phyloP scores from a whole-genome alignment of 2,329 filamentous ascomycete genomes.

The Tolypocladium inflatum region DNA sequence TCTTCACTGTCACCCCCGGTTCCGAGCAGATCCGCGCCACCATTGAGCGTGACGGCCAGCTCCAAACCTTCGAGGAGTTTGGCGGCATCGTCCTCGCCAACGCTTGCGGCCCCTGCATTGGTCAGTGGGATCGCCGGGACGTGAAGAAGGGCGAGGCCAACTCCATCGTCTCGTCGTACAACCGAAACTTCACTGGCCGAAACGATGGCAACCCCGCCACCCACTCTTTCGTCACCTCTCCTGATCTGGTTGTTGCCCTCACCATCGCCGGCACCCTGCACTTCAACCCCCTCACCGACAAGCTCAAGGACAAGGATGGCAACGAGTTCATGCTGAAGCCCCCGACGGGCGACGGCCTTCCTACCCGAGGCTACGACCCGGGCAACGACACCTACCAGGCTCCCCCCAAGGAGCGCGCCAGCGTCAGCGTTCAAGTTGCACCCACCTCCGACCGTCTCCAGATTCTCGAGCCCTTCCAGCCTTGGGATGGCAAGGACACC shows the following conservation, averaged over 20 bases:
- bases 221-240: conserved; percentile 98
- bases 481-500: conserved; percentile 72
- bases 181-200: conserved; percentile 93
- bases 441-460: conserved; percentile 83
- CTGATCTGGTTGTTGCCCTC: conserved; percentile 94
- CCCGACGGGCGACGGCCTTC: conserved; percentile 66
- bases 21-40: conserved; percentile 96
- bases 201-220: conserved; percentile 95
- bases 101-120: conserved; percentile 88
- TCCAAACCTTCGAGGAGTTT: conserved; percentile 75
- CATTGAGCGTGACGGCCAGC: conserved; percentile 77
- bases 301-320: conserved; percentile 69
- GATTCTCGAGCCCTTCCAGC: conserved; percentile 77
- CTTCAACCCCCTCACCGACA: conserved; percentile 92
- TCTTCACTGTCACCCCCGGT: conserved; percentile 94
- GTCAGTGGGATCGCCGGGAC: conserved; percentile 91
- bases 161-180: conserved; percentile 94
- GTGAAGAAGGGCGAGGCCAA: conserved; percentile 78
- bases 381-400: conserved; percentile 70
- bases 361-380: conserved; percentile 33
- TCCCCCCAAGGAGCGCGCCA: conserved; percentile 59
- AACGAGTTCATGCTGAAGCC: conserved; percentile 77
- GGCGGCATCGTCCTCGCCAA: conserved; percentile 89
- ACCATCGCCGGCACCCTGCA: conserved; percentile 84
- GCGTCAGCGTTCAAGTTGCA: conserved; percentile 64